Evolutionary conservation across 805 yeast species (phyloP).

Genomic region (Ogataea methylovora): DNA sequence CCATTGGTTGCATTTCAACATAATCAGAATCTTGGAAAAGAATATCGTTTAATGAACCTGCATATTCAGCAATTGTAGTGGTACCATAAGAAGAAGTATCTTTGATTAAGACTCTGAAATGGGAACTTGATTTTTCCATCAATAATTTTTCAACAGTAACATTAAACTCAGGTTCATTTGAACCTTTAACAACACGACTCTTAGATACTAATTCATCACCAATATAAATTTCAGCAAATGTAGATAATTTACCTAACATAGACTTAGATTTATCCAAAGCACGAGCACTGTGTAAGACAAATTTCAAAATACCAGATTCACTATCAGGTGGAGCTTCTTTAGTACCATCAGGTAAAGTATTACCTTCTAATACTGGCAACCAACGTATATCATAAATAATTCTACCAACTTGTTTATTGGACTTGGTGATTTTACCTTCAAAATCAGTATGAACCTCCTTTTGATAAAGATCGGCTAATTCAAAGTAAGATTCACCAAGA

Average conservation of each 20-base stretch:
- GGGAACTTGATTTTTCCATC: conserved; percentile 50
- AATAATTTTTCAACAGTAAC: conserved; percentile 55
- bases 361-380: conserved; percentile 40
- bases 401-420: conserved; percentile 51
- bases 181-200: conserved; percentile 55
- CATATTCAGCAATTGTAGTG: conserved; percentile 44
- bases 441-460: conserved; percentile 35
- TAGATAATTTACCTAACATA: conserved; percentile 45
- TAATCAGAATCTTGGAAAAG: conserved; percentile 44
- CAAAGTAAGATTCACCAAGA: conserved; percentile 43
- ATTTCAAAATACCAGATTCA: conserved; percentile 69
- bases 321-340: conserved; percentile 44
- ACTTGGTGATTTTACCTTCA: conserved; percentile 35
- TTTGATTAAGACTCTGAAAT: conserved; percentile 47
- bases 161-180: conserved; percentile 71
- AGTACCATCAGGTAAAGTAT: conserved; percentile 40
- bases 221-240: conserved; percentile 61
- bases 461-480: conserved; percentile 54
- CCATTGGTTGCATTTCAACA: conserved; percentile 44
- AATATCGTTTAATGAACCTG: conserved; percentile 46
- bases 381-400: conserved; percentile 50
- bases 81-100: conserved; percentile 49
- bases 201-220: conserved; percentile 48
- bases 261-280: conserved; percentile 48
- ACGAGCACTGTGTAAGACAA: conserved; percentile 53